Conservation (phyloP, 2,329 filamentous ascomycete species). For the Metarhizium brunneum region DNA sequence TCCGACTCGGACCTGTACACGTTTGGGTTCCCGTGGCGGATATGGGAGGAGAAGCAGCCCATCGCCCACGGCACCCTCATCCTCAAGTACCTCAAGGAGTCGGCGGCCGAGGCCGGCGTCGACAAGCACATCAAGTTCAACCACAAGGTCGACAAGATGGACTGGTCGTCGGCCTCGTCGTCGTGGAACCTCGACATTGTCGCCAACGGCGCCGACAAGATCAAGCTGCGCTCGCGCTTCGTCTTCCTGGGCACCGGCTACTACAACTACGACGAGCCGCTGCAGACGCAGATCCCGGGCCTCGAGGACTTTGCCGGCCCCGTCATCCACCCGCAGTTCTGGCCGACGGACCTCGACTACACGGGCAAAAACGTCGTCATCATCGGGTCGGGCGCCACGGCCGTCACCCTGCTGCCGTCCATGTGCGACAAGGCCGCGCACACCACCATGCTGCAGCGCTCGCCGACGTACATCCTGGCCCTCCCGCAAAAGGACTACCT, state of each 20-base stretch:
- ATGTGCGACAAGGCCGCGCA: conserved; percentile 52
- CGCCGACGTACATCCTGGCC: conserved; percentile 58
- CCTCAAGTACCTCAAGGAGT: conserved; percentile 38
- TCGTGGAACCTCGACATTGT: conserved; percentile 40
- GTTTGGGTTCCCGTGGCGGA: conserved; percentile 59
- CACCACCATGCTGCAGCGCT: conserved; percentile 71
- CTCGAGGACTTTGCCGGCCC: conserved; percentile 54
- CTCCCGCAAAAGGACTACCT: conserved; percentile 28
- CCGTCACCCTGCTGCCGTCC: conserved; percentile 62
- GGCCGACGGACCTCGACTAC: conserved; percentile 58
- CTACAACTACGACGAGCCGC: conserved; percentile 56
- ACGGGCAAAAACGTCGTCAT: conserved; percentile 56
- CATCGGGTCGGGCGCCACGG: conserved; percentile 67
- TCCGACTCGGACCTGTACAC: conserved; percentile 50
- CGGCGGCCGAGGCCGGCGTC: conserved; percentile 31
- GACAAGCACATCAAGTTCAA: conserved; percentile 35
- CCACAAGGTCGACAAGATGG: conserved; percentile 34
- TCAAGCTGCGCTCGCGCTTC: conserved; percentile 36
- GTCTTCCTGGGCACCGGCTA: conserved; percentile 52
- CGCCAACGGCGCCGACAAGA: conserved; percentile 9
- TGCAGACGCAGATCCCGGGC: conserved; percentile 51
- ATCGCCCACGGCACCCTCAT: conserved; percentile 43
- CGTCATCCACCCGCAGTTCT: conserved; percentile 63
- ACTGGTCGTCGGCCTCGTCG: conserved; percentile 45
- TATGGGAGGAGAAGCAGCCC: conserved; percentile 47